phyloP scores from a whole-genome alignment of 2,329 filamentous ascomycete species.

The Ceratocystis diversiconidia region DNA sequence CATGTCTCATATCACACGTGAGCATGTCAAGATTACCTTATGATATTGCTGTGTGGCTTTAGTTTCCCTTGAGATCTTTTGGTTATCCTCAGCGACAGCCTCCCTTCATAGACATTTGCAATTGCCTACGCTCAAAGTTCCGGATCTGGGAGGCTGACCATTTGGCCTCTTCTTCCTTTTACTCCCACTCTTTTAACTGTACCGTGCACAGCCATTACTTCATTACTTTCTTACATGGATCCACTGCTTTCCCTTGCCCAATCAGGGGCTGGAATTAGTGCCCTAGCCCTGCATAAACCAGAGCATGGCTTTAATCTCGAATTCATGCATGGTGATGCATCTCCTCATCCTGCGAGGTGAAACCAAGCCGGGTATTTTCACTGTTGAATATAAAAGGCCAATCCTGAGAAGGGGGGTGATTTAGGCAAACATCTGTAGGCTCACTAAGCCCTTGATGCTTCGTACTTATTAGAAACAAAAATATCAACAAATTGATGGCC shows the following conservation, averaged over 20 bases:
- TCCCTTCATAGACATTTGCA: too few species aligned
- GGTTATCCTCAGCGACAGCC: too few species aligned
- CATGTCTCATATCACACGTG: background rate
- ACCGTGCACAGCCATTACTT: background rate
- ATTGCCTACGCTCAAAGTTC: too few species aligned
- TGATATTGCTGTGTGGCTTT: background rate
- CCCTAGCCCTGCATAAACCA: background rate
- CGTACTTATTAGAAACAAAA: background rate
- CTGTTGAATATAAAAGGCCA: background rate
- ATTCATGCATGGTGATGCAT: conserved; percentile 3
- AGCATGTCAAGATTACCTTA: background rate
- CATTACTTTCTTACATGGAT: background rate
- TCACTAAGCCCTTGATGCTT: background rate
- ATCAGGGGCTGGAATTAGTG: background rate
- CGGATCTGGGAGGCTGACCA: too few species aligned
- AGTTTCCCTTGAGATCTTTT: background rate
- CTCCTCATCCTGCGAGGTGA: background rate
- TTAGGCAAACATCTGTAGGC: background rate
- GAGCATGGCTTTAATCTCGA: conserved; percentile 3
- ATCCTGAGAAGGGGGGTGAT: background rate
- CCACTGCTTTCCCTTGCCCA: background rate
- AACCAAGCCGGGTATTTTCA: background rate
- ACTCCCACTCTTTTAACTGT: too few species aligned
- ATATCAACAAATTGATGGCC: background rate
- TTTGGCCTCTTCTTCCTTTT: too few species aligned